Evolutionary conservation across 2,329 filamentous ascomycete genomes (phyloP), one percentile per base, ranked within the genome.

Genomic region (Drechslera avenae): DNA sequence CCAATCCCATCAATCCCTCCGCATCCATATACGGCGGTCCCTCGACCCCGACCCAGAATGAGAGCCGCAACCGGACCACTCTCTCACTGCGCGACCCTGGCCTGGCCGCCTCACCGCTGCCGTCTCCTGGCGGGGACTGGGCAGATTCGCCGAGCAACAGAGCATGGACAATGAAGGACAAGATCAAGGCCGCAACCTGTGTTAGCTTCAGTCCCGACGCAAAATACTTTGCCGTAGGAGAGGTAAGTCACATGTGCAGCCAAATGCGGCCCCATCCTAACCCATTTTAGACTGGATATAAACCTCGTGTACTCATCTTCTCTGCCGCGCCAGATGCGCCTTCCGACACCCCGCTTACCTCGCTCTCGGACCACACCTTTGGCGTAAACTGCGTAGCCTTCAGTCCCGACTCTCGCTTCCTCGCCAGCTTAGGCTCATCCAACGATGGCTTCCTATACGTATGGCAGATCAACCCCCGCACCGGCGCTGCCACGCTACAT

Each of bases 391-490:
- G 89, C 30, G 85, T 99, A 28, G 88, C 91, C 2, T 99, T 96
- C 82, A 97, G 92, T 54, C 82, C 87, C 1, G 90, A 97, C 71
- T 90, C 89, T 10, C 87, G 83, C 58, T 96, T 88, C 72, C 81
- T 99, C 28, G 94, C 94, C 2, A 96, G 91, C 16, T 80, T 99
- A 10, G 94, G 94, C 21, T 85, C 88, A 14, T 83, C 89, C 47
- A 97, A 97, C 69, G 94, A 99, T 74, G 93, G 93, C 1, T 97
- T 95, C 68, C 80, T 99, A 16, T 96, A 93, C 70, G 82, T 97
- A 21, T 97, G 93, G 92, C 85, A 81, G 60, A 84, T 97, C 59
- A 91, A 95, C 65, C 77, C 87, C n/a, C 88, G 86, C 40, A 94
- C 85, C 8, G 93, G 92, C 14, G 83, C 87, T 16, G 87, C 91